A percentile compares a stretch with the other conserved stretches of the same genome.
These are phyloP conservation scores for Meredithiella fracta DNA, from an alignment of 2,329 filamentous ascomycete genomes.

Conservation along the genomic window DNA sequence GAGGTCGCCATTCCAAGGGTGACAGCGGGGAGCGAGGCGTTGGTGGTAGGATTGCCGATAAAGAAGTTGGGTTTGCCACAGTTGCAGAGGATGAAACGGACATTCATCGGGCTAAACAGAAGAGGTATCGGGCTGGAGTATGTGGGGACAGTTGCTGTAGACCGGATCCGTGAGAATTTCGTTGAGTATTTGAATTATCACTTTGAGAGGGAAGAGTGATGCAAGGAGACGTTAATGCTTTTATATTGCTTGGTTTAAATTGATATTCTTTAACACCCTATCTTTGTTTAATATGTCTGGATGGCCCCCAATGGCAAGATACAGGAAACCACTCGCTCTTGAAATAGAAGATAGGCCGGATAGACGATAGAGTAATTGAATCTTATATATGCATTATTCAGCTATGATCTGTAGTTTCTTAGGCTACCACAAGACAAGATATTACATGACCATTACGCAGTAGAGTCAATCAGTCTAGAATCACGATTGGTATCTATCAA, in stretches of 20 bases:
- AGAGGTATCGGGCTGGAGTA: constrained; percentile 46
- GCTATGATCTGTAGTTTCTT: no score
- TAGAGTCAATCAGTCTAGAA: no score
- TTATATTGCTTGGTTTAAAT: not conserved
- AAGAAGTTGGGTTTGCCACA: constrained; percentile 55
- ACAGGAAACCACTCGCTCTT: no score
- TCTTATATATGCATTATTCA: no score
- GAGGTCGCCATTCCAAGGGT: constrained; percentile 32
- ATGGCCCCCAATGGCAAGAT: no score
- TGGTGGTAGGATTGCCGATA: constrained; percentile 48
- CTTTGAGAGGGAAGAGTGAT: constrained; percentile 41
- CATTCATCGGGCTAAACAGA: constrained; percentile 61
- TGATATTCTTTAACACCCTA: not conserved
- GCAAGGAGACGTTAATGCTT: not conserved
- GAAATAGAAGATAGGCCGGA: no score
- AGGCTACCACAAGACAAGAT: no score
- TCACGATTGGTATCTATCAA: no score
- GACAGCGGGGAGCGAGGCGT: constrained; percentile 26
- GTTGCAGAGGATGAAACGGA: constrained; percentile 59
- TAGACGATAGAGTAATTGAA: no score
- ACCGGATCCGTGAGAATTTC: constrained; percentile 44
- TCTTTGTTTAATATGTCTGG: no score
- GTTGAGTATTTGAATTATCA: constrained; percentile 50
- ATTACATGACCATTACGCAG: no score
- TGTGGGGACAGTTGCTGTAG: constrained; percentile 36